Evolutionary conservation across 768 basidiomycete species (phyloP).

Genomic region (Boletus tomentosulus): DNA sequence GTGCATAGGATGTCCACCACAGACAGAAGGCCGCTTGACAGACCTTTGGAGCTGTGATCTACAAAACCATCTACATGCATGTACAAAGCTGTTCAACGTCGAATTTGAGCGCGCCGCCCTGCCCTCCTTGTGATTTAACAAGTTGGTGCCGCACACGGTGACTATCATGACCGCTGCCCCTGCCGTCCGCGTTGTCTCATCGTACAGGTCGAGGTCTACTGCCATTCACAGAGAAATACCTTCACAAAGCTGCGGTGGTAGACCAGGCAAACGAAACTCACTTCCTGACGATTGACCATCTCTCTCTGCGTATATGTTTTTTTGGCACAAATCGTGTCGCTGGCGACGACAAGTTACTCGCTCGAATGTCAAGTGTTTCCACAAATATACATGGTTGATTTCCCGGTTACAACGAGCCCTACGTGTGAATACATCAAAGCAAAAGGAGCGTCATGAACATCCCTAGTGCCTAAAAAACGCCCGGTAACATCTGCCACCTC

Average conservation of each 20-base stretch:
- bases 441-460: not conserved
- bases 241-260: not conserved
- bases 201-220: too few species aligned
- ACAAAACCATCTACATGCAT: too few species aligned
- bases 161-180: too few species aligned
- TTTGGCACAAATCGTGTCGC: not conserved
- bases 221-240: too few species aligned
- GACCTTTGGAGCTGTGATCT: too few species aligned
- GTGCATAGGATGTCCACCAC: too few species aligned
- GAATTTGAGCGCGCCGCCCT: too few species aligned
- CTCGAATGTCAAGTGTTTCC: not conserved
- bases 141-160: too few species aligned
- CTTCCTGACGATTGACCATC: not conserved
- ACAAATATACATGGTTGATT: not conserved
- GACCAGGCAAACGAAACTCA: not conserved
- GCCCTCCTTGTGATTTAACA: too few species aligned
- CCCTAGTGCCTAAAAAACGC: constrained; percentile 5
- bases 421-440: not conserved
- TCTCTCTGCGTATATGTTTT: not conserved
- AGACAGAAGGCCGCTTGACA: too few species aligned
- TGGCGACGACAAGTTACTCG: not conserved
- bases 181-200: too few species aligned
- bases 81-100: too few species aligned
- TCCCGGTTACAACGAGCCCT: not conserved
- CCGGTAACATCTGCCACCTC: constrained; percentile 9